Percentiles rank a stretch among this genome's conserved stretches.
These are phyloP conservation scores for Kernera saxatilis DNA, from an alignment of 345 rosid species.

Conservation along the genomic window DNA sequence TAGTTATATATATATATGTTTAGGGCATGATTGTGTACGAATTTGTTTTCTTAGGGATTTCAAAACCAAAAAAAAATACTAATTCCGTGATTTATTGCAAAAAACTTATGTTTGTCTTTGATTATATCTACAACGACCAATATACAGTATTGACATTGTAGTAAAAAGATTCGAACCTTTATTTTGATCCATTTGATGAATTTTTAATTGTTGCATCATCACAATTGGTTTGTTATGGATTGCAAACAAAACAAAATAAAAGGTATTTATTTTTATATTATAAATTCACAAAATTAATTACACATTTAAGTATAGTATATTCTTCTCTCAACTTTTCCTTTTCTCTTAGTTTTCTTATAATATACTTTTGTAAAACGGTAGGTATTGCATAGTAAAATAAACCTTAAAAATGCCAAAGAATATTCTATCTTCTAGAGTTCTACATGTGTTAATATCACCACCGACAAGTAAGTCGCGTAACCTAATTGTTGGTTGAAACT, in stretches of 20 bases:
- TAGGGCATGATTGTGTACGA: not conserved
- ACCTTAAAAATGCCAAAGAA: constrained; percentile 29
- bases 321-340: not conserved
- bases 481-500: constrained; percentile 8
- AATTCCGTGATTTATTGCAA: not conserved
- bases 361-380: constrained; percentile 14
- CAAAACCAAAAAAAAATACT: not conserved
- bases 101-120: not conserved
- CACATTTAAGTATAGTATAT: not conserved
- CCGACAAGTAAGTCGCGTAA: constrained; percentile 28
- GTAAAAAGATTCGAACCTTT: not conserved
- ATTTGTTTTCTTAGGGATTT: not conserved
- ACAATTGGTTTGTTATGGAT: not conserved
- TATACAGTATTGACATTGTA: not conserved
- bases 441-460: constrained; percentile 2
- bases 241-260: not conserved
- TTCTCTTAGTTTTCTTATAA: not conserved
- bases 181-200: not conserved
- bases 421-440: constrained; percentile 22
- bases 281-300: not conserved
- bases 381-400: constrained; percentile 10
- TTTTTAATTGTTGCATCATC: not conserved
- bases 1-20: not conserved
- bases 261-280: too few relatives aligned
- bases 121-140: not conserved